Percentiles rank a stretch among this genome's conserved stretches.
Evolutionary conservation across 1,284 basidiomycete genomes (phyloP).

Genomic region (Pascua sp.): DNA sequence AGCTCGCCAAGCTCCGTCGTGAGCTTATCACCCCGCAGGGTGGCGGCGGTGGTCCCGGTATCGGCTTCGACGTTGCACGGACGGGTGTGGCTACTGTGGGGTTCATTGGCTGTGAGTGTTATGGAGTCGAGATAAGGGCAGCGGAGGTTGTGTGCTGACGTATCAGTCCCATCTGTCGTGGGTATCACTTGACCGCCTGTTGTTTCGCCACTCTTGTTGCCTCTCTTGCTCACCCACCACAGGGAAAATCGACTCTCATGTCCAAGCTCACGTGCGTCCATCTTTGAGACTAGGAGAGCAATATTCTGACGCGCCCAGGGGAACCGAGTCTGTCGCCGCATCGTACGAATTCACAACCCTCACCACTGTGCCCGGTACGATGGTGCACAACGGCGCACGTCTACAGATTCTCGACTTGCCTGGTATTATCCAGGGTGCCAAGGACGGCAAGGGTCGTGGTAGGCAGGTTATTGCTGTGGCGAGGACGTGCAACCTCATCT

Average conservation of each 20-base stretch:
- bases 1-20: constrained; percentile 92
- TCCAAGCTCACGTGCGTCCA: constrained; percentile 72
- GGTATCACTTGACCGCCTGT: constrained; percentile 8
- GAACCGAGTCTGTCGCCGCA: constrained; percentile 95
- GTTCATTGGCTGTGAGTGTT: constrained; percentile 58
- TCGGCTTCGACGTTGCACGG: constrained; percentile 95
- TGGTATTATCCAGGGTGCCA: constrained; percentile 94
- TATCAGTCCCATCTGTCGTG: constrained; percentile 29
- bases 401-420: constrained; percentile 57
- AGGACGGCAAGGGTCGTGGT: constrained; percentile 96
- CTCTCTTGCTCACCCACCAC: not conserved
- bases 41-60: constrained; percentile 78
- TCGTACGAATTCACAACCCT: constrained; percentile 92
- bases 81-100: constrained; percentile 95
- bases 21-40: constrained; percentile 81
- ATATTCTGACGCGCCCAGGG: constrained; percentile 43
- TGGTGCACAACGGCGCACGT: constrained; percentile 63
- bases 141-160: not conserved
- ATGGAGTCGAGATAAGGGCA: too few species aligned
- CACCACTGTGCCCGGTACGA: constrained; percentile 78
- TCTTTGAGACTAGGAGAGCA: constrained; percentile 7
- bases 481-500: constrained; percentile 96
- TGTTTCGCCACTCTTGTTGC: not conserved
- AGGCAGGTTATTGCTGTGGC: constrained; percentile 92
- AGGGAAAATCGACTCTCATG: constrained; percentile 86